Base-by-base conservation (phyloP, 1,284 basidiomycete species). In the Cutaneotrichosporon sp. region DNA sequence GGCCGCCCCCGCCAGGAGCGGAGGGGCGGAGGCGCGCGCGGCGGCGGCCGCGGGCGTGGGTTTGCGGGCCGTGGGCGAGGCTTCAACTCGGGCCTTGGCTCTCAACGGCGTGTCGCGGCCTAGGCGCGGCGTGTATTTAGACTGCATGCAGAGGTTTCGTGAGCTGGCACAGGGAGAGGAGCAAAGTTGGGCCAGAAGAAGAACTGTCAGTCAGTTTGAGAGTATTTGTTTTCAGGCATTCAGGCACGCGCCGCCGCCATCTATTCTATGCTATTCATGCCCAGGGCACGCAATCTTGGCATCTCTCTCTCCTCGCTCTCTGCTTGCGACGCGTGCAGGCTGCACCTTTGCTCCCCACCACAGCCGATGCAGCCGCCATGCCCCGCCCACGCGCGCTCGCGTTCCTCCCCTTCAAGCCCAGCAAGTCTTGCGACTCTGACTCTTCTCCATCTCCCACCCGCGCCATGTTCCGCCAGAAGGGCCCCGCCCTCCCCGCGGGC, bases 401-500 rank as follows among this genome's bases (percentile, higher is more conserved):
- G 24, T 42, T 53, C 8, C 51, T 38, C 3, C 34, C 51, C 13
- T 38, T 53, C 51, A 53, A 53, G 8, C 25, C 33, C 14, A 6
- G 20, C 33, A 53, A 22, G 8, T 53, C 51, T 53, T 36, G 13
- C 33, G 22, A 53, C 34, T 18, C 33, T 38, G 22, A 53, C 34
- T 18, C 33, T 38, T 50, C 47, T n/a, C 47, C 47, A 46, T 33
- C 50, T 13, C 47, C 29, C n/a, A 31, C 47, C 4, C 50, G 18
- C 22, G 45, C 43, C 54, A 79, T 79, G 77, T 79, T 79, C 72
- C 77, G 75, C 62, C 31, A 14, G n/a, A 74, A 72, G 52, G 67
- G 59, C 4, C 72, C 74, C 1, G 56, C 69, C 2, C 63, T 75
- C 3, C 58, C 75, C 1, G 63, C 71, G 16, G 62, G 57, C 10